Conservation (phyloP, 2,329 filamentous ascomycete genomes). For the Ophiocordyceps sinensis region DNA sequence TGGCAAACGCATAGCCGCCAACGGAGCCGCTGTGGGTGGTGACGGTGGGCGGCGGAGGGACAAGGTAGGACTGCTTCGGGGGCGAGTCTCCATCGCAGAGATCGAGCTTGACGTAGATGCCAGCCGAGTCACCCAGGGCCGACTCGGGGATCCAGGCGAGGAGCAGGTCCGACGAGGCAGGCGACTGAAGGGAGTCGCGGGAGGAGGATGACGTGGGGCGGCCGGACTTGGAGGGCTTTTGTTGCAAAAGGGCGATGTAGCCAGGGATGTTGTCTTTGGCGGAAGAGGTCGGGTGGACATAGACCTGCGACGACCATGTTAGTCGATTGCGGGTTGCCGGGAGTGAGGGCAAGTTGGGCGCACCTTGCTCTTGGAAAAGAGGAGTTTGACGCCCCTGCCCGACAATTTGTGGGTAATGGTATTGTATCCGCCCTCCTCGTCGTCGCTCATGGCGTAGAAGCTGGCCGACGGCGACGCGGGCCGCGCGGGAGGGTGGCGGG, state of each 20-base stretch:
- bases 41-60: slow-evolving; percentile 78
- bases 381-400: slow-evolving; percentile 75
- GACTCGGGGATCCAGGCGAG: slow-evolving; percentile 91
- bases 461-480: slow-evolving; percentile 7
- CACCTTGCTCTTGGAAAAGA: slow-evolving; percentile 95
- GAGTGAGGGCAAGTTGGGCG: slow-evolving; percentile 12
- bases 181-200: slow-evolving; percentile 19
- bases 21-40: slow-evolving; percentile 57
- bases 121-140: slow-evolving; percentile 69
- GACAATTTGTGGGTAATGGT: slow-evolving; percentile 71
- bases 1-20: slow-evolving; percentile 79
- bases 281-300: slow-evolving; percentile 85
- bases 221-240: slow-evolving; percentile 45
- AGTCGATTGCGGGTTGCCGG: background rate
- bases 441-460: slow-evolving; percentile 67
- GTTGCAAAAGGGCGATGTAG: slow-evolving; percentile 84
- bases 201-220: slow-evolving; percentile 20
- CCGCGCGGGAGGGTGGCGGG: background rate
- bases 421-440: slow-evolving; percentile 89
- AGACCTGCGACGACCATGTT: slow-evolving; percentile 45
- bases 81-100: slow-evolving; percentile 67
- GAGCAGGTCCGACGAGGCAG: slow-evolving; percentile 57
- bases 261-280: slow-evolving; percentile 92
- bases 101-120: slow-evolving; percentile 92
- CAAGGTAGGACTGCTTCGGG: slow-evolving; percentile 76